These are phyloP conservation scores for Mycena maculata DNA, from an alignment of 768 basidiomycete genomes.

Conservation along the genomic window DNA sequence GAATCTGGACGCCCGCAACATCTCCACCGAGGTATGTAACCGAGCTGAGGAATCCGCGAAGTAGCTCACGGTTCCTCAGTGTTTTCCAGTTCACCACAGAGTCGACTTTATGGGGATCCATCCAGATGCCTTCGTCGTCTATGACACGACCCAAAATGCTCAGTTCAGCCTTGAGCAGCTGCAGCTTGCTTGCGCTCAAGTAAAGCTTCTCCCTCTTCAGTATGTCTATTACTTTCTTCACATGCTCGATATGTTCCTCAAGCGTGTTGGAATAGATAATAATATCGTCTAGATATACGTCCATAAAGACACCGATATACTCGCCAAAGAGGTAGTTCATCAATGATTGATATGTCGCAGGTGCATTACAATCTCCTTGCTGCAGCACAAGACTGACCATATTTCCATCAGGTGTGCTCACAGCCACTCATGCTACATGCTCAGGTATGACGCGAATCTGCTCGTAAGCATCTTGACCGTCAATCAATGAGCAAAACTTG, in stretches of 20 bases:
- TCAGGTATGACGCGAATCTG: no score
- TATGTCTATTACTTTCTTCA: conserved; percentile 35
- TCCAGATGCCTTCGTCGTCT: conserved; percentile 41
- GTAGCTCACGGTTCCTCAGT: conserved; percentile 24
- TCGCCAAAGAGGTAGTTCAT: neutral
- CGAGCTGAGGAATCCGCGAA: conserved; percentile 44
- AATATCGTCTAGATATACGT: neutral
- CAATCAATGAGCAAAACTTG: no score
- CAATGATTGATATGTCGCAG: neutral
- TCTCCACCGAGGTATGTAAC: conserved; percentile 42
- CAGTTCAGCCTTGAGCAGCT: conserved; percentile 30
- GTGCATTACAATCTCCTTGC: neutral
- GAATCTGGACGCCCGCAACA: conserved; percentile 36
- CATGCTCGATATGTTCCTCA: conserved; percentile 2
- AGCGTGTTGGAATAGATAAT: neutral
- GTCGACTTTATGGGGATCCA: conserved; percentile 31
- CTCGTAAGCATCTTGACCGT: no score
- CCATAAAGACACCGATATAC: neutral
- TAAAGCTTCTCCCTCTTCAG: conserved; percentile 42
- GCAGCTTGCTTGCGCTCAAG: conserved; percentile 40
- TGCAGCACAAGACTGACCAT: no score
- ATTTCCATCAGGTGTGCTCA: no score
- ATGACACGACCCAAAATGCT: conserved; percentile 45
- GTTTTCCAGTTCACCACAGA: conserved; percentile 25
- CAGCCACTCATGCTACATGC: no score